Evolutionary conservation across 2,329 filamentous ascomycete genomes (phyloP).

Genomic region (Botrytis pseudocinerea): DNA sequence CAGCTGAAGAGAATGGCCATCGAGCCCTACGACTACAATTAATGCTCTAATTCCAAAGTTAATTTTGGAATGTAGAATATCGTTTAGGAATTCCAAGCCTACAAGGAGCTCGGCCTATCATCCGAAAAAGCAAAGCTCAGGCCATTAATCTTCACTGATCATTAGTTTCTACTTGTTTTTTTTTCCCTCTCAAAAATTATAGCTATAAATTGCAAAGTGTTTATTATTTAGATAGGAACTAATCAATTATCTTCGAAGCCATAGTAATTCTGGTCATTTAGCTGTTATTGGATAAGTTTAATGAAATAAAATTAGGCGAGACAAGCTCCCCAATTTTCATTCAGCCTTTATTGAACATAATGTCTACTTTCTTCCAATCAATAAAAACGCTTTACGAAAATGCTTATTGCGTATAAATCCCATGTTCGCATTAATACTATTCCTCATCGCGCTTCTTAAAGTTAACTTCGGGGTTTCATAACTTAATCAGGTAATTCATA

Average conservation of each 20-base stretch:
- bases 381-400: background rate
- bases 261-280: background rate
- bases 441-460: background rate
- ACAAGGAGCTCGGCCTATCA: background rate
- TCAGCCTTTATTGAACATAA: background rate
- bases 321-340: background rate
- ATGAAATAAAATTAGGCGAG: background rate
- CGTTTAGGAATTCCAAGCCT: background rate
- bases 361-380: background rate
- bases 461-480: background rate
- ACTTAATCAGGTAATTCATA: background rate
- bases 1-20: background rate
- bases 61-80: background rate
- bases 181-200: background rate
- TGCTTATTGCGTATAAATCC: background rate
- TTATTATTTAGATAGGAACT: background rate
- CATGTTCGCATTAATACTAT: background rate
- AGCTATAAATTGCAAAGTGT: background rate
- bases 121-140: background rate
- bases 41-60: background rate
- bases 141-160: background rate
- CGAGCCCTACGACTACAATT: background rate
- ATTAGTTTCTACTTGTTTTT: background rate
- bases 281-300: background rate
- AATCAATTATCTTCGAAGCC: background rate